Evolutionary conservation across 192 early-diverging fungal genomes (phyloP).

Genomic region (Coemansia javaensis): DNA sequence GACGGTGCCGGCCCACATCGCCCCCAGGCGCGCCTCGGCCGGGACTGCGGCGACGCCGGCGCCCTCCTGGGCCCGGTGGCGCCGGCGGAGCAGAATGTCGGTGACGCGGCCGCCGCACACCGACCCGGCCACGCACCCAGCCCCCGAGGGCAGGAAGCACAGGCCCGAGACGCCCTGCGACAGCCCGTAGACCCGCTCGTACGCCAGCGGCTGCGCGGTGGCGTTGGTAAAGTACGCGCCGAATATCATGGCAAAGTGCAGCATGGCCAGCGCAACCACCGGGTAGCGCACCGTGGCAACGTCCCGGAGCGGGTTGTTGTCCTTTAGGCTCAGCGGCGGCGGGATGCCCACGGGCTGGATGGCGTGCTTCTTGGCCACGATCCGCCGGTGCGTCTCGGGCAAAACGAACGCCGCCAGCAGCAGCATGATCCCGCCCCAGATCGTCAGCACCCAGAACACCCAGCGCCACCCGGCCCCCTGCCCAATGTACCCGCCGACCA

Average conservation of each 20-base stretch:
- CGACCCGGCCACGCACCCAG: slow-evolving; percentile 45
- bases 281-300: slow-evolving; percentile 28
- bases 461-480: slow-evolving; percentile 52
- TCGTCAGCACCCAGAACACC: slow-evolving; percentile 57
- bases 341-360: slow-evolving; percentile 44
- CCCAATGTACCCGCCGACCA: slow-evolving; percentile 54
- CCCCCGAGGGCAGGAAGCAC: slow-evolving; percentile 48
- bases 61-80: not conserved
- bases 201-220: slow-evolving; percentile 45
- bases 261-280: slow-evolving; percentile 22
- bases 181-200: slow-evolving; percentile 36
- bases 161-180: slow-evolving; percentile 44
- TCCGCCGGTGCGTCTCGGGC: slow-evolving; percentile 55
- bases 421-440: slow-evolving; percentile 51
- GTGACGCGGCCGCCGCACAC: slow-evolving; percentile 38
- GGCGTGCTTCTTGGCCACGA: slow-evolving; percentile 18
- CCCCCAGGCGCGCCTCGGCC: slow-evolving; percentile 34
- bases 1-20: slow-evolving; percentile 26
- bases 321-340: slow-evolving; percentile 6
- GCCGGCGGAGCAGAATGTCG: slow-evolving; percentile 24
- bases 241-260: slow-evolving; percentile 49
- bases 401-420: slow-evolving; percentile 51
- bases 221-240: slow-evolving; percentile 51
- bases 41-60: not conserved
- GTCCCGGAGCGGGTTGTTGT: slow-evolving; percentile 41